Base-by-base conservation (phyloP, 352 stramenopile genomes). In the Globisporangium ultimum region DNA sequence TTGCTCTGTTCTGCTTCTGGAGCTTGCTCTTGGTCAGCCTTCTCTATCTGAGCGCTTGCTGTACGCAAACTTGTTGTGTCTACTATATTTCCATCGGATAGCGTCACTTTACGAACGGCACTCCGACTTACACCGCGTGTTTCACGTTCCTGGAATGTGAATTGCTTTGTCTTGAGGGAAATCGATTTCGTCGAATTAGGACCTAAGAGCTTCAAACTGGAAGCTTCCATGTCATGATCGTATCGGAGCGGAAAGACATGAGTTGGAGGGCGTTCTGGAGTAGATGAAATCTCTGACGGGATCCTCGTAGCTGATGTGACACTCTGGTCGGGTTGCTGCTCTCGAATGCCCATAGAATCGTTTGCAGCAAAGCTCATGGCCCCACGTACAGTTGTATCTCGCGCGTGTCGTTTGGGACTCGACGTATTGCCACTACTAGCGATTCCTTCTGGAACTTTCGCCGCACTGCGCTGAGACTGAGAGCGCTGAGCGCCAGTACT, bases 241-340 rank as follows among this genome's bases (percentile, higher is more conserved):
- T 51, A n/a, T 13, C 51, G 46, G n/a, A 65, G 53, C 11, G 59
- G 51, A 32, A 60, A 65, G 4, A 65, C 59, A 14, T 15, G n/a
- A 3, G 56, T 15, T 7, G 17, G 17, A 32, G 24, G 2, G 24
- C 24, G 24, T 5, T 32, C 24, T 32, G 24, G 24, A 5, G 2
- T 2, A 32, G 24, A 5, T 5, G 5, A 32, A 32, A 5, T 32
- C 24, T 32, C 24, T 32, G 24, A 5, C 5, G 24, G 24, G 24
- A 32, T 32, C 24, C 24, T 32, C 11, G 13, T 13, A 41, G 10
- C 17, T 7, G 6, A n/a, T 36, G 6, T 4, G 24, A 17, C 41
- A 13, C 1, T 14, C 0, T 21, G n/a, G 20, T 6, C 7, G 6
- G 15, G 17, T 17, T 48, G 36, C 11, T 14, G 2, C 3, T 36